phyloP scores from a whole-genome alignment of 352 stramenopile species.

The Plasmopara viticola region DNA sequence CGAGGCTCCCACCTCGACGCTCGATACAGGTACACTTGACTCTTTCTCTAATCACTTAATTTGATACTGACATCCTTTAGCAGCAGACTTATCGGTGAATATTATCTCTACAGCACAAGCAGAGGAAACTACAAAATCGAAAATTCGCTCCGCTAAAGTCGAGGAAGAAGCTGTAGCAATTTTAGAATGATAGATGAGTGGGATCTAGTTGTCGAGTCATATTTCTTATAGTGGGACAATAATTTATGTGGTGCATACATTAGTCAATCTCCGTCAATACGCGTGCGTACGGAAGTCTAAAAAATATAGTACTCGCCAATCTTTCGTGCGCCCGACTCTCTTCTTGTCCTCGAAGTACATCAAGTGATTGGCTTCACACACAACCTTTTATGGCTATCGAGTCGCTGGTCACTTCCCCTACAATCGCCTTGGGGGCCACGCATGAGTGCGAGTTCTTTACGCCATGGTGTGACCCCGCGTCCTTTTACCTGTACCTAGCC shows the following conservation, averaged over 20 bases:
- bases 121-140: conserved; percentile 9
- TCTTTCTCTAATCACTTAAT: neutral
- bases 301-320: neutral
- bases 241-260: conserved; percentile 13
- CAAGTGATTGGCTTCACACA: neutral
- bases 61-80: neutral
- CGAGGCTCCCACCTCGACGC: conserved; percentile 36
- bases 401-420: conserved; percentile 1
- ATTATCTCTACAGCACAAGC: conserved; percentile 7
- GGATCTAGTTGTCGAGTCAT: conserved; percentile 7
- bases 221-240: neutral
- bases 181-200: conserved; percentile 19
- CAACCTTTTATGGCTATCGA: neutral
- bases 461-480: conserved; percentile 48
- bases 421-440: conserved; percentile 7
- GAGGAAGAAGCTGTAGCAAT: conserved; percentile 31
- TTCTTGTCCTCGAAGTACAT: no score
- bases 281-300: neutral
- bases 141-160: conserved; percentile 10
- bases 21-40: conserved; percentile 36
- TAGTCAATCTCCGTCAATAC: neutral
- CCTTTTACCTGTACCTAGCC: conserved; percentile 52
- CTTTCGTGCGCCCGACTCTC: neutral
- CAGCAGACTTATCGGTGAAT: conserved; percentile 14
- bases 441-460: conserved; percentile 50